Evolutionary conservation across 345 rosid species (phyloP).

Genomic region (Syzygium grande): DNA sequence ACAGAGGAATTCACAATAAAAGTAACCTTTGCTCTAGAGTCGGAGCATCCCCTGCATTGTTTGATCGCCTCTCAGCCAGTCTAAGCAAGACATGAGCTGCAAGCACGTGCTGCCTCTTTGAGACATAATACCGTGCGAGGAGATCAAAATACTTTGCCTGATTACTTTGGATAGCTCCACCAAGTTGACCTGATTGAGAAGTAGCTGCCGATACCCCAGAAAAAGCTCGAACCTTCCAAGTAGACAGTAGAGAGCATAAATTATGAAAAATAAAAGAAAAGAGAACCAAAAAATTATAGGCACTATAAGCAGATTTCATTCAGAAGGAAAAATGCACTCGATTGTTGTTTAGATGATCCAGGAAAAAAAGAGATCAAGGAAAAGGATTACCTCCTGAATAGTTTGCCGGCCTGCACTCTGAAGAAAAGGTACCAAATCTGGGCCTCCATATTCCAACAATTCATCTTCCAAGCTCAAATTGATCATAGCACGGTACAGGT

Average conservation of each 20-base stretch:
- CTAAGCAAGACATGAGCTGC: constrained; percentile 89
- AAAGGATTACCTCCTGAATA: constrained; percentile 51
- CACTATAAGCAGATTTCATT: neutral
- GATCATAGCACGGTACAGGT: constrained; percentile 72
- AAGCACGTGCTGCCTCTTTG: constrained; percentile 86
- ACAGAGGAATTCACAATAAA: neutral
- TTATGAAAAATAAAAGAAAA: neutral
- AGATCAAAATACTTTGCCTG: constrained; percentile 85
- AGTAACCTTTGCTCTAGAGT: constrained; percentile 77
- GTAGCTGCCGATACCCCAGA: constrained; percentile 38
- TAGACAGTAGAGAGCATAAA: constrained; percentile 6
- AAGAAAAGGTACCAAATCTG: constrained; percentile 93
- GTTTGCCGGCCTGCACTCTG: constrained; percentile 69
- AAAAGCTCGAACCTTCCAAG: constrained; percentile 42
- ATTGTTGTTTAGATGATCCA: neutral
- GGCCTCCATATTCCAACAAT: constrained; percentile 94
- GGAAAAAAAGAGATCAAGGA: neutral
- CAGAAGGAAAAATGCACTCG: neutral
- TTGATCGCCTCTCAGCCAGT: constrained; percentile 85
- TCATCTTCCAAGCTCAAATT: constrained; percentile 89
- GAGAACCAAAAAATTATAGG: neutral
- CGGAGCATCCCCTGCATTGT: constrained; percentile 46
- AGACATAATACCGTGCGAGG: constrained; percentile 85
- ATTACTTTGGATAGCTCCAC: constrained; percentile 40
- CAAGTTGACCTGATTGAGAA: constrained; percentile 51